Evolutionary conservation across 2,329 filamentous ascomycete species (phyloP).

Genomic region (Beauveria rudraprayagi): DNA sequence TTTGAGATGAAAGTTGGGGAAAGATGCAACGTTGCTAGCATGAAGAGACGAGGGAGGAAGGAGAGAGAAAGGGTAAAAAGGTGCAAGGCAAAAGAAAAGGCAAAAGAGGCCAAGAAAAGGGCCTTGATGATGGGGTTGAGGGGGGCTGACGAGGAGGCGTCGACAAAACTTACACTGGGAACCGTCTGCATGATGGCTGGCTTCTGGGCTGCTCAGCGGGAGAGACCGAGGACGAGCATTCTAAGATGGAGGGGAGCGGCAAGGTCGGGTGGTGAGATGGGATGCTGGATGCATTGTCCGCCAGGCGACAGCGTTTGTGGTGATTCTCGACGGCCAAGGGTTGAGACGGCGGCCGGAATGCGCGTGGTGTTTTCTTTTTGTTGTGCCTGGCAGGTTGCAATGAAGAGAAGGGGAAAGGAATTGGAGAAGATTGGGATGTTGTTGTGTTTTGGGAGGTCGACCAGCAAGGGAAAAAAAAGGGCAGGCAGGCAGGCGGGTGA

Average conservation of each 20-base stretch:
- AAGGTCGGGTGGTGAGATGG: neutral
- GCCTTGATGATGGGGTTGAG: neutral
- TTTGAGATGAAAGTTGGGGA: slow-evolving; percentile 11
- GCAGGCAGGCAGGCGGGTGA: neutral
- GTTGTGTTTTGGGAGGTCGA: slow-evolving; percentile 1
- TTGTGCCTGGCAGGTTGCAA: neutral
- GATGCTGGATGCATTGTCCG: slow-evolving; percentile 6
- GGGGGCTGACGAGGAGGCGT: slow-evolving; percentile 2
- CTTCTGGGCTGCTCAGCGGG: slow-evolving; percentile 29
- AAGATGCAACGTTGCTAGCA: slow-evolving; percentile 1
- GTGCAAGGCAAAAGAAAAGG: neutral
- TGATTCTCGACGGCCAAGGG: neutral
- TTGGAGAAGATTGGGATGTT: neutral
- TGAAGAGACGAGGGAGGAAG: neutral
- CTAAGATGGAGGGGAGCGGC: slow-evolving; percentile 17
- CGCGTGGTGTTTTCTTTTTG: slow-evolving; percentile 1
- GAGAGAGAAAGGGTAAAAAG: neutral
- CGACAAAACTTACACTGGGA: slow-evolving; percentile 36
- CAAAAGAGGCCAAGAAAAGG: neutral
- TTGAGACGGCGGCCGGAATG: neutral
- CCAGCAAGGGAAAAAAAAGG: neutral
- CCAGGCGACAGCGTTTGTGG: neutral
- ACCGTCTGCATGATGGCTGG: slow-evolving; percentile 45
- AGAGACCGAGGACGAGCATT: slow-evolving; percentile 29
- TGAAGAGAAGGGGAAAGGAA: neutral